Conservation (phyloP, 1,139 yeast species). For the Debaryomyces fabryi region DNA sequence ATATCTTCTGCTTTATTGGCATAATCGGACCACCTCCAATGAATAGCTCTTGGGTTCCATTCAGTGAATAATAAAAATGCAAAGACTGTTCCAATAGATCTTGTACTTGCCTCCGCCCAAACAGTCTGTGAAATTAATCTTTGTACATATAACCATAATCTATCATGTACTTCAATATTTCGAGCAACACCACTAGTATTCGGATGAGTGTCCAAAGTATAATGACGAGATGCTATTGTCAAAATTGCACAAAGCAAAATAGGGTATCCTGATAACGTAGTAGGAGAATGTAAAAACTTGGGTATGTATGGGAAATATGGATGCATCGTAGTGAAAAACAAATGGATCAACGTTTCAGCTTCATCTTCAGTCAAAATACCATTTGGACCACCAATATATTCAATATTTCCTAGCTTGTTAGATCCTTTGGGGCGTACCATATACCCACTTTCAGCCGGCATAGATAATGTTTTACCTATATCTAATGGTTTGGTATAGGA, state of each 20-base stretch:
- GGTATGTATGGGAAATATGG: constrained; percentile 92
- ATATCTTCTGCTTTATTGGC: constrained; percentile 61
- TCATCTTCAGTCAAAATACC: constrained; percentile 69
- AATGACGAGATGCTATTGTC: constrained; percentile 79
- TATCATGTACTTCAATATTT: constrained; percentile 69
- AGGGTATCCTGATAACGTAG: constrained; percentile 74
- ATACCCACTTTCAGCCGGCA: constrained; percentile 45
- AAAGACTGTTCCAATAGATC: constrained; percentile 83
- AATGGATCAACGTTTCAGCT: constrained; percentile 61
- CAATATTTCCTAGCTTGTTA: constrained; percentile 57
- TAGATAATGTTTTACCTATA: constrained; percentile 18
- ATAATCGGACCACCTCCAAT: constrained; percentile 85
- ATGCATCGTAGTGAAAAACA: constrained; percentile 78
- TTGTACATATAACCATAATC: constrained; percentile 84
- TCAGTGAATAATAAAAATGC: constrained; percentile 88
- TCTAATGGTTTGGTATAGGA: constrained; percentile 18
- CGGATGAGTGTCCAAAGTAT: constrained; percentile 45
- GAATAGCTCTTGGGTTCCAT: constrained; percentile 95
- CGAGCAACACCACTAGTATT: constrained; percentile 39
- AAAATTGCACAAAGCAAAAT: constrained; percentile 77
- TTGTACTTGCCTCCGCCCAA: constrained; percentile 92
- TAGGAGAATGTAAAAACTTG: constrained; percentile 65
- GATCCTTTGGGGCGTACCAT: constrained; percentile 59
- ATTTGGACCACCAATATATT: constrained; percentile 60
- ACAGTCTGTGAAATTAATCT: constrained; percentile 80